A percentile compares a stretch with the other conserved stretches of the same genome.
These are phyloP conservation scores for Albugo laibachii DNA, from an alignment of 352 stramenopile genomes.

Conservation along the genomic window DNA sequence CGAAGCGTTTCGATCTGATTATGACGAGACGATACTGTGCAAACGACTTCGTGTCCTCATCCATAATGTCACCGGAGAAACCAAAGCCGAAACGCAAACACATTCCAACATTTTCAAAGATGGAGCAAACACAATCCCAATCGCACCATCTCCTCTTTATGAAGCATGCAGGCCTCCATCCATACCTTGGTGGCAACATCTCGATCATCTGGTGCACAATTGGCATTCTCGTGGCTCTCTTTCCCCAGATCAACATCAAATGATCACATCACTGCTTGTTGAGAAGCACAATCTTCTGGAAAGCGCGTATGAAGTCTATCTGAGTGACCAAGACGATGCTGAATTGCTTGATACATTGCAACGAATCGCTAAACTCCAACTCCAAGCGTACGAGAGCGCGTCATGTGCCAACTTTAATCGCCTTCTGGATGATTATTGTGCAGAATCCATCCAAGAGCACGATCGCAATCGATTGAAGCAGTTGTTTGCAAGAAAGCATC, in stretches of 20 bases:
- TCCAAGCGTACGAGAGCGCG: slow-evolving; percentile 19
- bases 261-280: slow-evolving; percentile 20
- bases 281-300: slow-evolving; percentile 44
- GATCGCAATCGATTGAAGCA: slow-evolving; percentile 25
- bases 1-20: slow-evolving; percentile 8
- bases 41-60: slow-evolving; percentile 14
- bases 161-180: slow-evolving; percentile 1
- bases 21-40: too few relatives aligned
- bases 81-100: background rate
- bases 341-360: slow-evolving; percentile 55
- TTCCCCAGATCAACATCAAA: slow-evolving; percentile 13
- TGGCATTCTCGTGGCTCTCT: slow-evolving; percentile 20
- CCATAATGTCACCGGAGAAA: too few relatives aligned
- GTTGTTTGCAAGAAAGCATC: slow-evolving; percentile 19
- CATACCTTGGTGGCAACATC: slow-evolving; percentile 23
- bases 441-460: slow-evolving; percentile 7
- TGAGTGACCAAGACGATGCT: slow-evolving; percentile 25
- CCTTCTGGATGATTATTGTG: slow-evolving; percentile 19
- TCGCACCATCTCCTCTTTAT: background rate
- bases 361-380: slow-evolving; percentile 42
- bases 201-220: slow-evolving; percentile 21
- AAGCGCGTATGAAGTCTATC: slow-evolving; percentile 50
- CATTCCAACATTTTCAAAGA: slow-evolving; percentile 19
- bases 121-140: background rate
- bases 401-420: slow-evolving; percentile 9